Evolutionary conservation across 2,329 filamentous ascomycete genomes (phyloP), one percentile per base, ranked within the genome.

Genomic region (Fonsecaea monophora): DNA sequence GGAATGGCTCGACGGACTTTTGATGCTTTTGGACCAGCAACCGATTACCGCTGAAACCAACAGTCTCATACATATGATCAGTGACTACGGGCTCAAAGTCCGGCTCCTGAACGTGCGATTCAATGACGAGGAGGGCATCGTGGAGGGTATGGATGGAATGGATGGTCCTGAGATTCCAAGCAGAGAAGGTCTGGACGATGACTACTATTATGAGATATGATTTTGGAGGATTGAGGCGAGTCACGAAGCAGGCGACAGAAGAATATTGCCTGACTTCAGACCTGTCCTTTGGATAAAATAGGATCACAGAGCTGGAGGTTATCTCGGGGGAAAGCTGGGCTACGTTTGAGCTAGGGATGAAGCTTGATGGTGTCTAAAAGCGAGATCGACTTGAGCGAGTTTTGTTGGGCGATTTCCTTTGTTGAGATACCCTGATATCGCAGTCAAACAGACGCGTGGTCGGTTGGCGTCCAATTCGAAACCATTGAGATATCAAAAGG

Each of bases 41-140:
- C 95, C 95, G 21, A 97, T 99, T 76, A 99, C 95, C n/a, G 88
- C 93, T 2, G 94, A 98, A 80, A 98, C 95, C 40, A 94, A 90
- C 76, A 96, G 95, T 78, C 82, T 98, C 68, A 90, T 97, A 62
- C 88, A 89, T 63, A 82, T 97, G 73, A 91, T 98, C 67, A 89
- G 89, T 75, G 91, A 96, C 72, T 98, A 97, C 76, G 94, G 95
- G 4, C 82, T 98, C 70, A 96, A 96, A 82, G 96, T 99, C 69
- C 85, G 95, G 48, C 81, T 99, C 75, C 82, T 99, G 73, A 99
- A 98, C 78, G 91, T 99, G 50, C 84, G 92, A 63, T 91, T 94
- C 80, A 92, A 98, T 77, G 91, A 96, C 76, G 86, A 89, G 54
- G 88, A 86, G 30, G 87, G 87, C 61, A 83, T 84, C 60, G 84